Conservation (phyloP, 495 filamentous ascomycete species). For the Aspergillus cavernicola region DNA sequence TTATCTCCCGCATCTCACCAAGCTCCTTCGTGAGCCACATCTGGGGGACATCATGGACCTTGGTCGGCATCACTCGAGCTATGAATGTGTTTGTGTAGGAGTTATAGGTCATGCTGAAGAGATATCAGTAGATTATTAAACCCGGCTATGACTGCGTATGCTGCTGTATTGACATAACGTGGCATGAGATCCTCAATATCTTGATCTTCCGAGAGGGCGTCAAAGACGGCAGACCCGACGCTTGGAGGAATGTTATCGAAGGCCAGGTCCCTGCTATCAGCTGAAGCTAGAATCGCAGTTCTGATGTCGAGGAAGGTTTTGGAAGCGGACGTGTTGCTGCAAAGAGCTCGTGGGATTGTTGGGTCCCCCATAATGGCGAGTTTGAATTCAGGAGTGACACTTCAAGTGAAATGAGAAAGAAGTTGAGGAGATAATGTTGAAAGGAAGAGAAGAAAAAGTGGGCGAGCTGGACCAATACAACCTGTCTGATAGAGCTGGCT, state of each 20-base stretch:
- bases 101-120: neutral
- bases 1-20: neutral
- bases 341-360: neutral
- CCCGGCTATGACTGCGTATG: too few relatives aligned
- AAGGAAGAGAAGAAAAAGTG: too few relatives aligned
- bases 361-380: neutral
- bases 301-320: neutral
- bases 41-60: neutral
- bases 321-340: neutral
- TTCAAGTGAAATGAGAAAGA: too few relatives aligned
- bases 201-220: too few relatives aligned
- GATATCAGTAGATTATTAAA: too few relatives aligned
- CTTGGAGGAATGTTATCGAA: neutral
- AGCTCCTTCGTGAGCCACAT: neutral
- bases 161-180: too few relatives aligned
- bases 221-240: too few relatives aligned
- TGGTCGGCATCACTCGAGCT: neutral
- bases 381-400: too few relatives aligned
- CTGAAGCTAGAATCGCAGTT: neutral
- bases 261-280: neutral
- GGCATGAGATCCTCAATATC: too few relatives aligned
- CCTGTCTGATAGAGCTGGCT: too few relatives aligned
- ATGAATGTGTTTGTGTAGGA: neutral
- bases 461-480: too few relatives aligned
- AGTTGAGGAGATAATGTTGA: too few relatives aligned